A percentile compares a stretch with the other conserved stretches of the same genome.
Conservation (phyloP, 208 protist species). For the Acanthamoeba lenticulata region DNA sequence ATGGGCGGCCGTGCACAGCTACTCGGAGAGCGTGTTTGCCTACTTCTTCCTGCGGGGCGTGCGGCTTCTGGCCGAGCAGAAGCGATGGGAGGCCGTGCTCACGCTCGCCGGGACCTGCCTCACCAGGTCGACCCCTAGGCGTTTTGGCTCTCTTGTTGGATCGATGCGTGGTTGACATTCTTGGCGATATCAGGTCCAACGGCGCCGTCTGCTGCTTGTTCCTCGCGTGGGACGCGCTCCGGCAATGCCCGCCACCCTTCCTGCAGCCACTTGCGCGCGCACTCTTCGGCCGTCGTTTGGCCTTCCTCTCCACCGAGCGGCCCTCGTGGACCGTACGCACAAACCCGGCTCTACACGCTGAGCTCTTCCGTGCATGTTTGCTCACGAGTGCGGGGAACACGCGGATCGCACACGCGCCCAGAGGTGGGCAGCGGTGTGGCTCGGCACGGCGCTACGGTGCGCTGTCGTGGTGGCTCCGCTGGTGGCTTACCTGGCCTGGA, state of each 20-base stretch:
- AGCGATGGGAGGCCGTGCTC: neutral
- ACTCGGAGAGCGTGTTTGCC: conserved; percentile 56
- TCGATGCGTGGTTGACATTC: neutral
- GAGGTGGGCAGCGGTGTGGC: neutral
- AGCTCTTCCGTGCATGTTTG: neutral
- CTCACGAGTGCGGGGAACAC: no score
- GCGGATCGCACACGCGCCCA: neutral
- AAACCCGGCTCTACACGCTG: neutral
- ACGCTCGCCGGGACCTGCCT: neutral
- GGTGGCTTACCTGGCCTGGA: conserved; percentile 70
- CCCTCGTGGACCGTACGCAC: neutral
- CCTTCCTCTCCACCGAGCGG: neutral
- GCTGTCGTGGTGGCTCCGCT: conserved; percentile 64
- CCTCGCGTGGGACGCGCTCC: neutral
- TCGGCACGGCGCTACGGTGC: neutral
- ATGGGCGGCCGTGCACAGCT: neutral
- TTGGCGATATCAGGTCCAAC: neutral
- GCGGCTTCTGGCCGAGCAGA: neutral
- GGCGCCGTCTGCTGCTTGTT: conserved; percentile 11
- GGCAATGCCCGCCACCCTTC: neutral
- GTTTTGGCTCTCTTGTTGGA: neutral
- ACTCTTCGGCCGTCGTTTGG: neutral
- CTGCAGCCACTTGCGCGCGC: neutral
- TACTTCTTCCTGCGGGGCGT: conserved; percentile 18
- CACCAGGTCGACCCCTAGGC: neutral